Percentiles rank a stretch among this genome's conserved stretches.
These are phyloP conservation scores for Pinus tabuliformis DNA, from an alignment of 75 land plant genomes.

Conservation along the genomic window DNA sequence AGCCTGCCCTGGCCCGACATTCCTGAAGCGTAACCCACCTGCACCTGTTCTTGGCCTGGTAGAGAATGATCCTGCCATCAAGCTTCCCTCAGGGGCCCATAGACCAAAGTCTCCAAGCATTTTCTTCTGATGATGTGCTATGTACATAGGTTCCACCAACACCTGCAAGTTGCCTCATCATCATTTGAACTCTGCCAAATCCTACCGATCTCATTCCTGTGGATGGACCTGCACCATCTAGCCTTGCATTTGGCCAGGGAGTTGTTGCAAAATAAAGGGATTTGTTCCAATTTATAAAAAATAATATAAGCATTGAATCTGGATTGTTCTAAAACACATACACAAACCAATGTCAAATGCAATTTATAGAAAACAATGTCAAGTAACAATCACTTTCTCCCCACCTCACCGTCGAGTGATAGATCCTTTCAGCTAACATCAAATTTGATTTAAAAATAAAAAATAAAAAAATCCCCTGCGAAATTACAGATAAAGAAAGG, in stretches of 20 bases:
- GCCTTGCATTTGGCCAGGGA: slow-evolving; percentile 33
- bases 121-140: slow-evolving; percentile 36
- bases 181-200: slow-evolving; percentile 66
- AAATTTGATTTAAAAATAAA: too few species aligned
- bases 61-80: slow-evolving; percentile 31
- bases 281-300: too few species aligned
- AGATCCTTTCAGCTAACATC: too few species aligned
- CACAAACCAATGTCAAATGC: too few species aligned
- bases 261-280: slow-evolving; percentile 7
- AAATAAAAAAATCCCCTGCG: too few species aligned
- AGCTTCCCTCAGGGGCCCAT: slow-evolving; percentile 13
- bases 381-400: too few species aligned
- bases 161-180: slow-evolving; percentile 92
- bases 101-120: slow-evolving; percentile 68
- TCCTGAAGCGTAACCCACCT: slow-evolving; percentile 38
- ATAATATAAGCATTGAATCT: too few species aligned
- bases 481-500: too few species aligned
- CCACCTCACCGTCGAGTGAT: too few species aligned
- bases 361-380: too few species aligned
- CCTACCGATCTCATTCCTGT: slow-evolving; percentile 47
- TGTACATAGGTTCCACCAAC: slow-evolving; percentile 59
- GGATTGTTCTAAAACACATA: too few species aligned
- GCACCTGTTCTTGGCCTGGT: slow-evolving; percentile 19
- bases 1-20: slow-evolving; percentile 15
- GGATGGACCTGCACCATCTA: slow-evolving; percentile 70